Base-by-base conservation (phyloP, 2,329 filamentous ascomycete genomes). In the Colletotrichum phormii region DNA sequence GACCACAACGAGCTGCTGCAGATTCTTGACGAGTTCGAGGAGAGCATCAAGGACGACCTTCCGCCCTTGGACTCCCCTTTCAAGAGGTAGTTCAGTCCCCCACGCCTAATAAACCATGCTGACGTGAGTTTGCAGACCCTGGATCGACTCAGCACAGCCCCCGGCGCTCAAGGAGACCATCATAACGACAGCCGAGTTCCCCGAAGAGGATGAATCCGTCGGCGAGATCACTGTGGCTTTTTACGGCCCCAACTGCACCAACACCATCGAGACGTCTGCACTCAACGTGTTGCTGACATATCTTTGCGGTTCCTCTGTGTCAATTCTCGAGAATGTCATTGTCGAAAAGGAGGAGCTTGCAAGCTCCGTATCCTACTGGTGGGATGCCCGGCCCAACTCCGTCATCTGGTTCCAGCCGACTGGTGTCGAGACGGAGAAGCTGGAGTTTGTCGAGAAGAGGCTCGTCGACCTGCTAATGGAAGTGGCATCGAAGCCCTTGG, bases 321-420 rank as follows among this genome's bases (percentile, higher is more conserved):
- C 96, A 0, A 87, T 99, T 1, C 86, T 99, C 6, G 96, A 98
- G 79, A 98, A 98, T 76, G 89, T 92, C 22, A 89, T 99, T 73
- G 97, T 99, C 2, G 97, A 99, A 80, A 95, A 93, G 77, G 96
- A 98, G 82, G 94, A 97, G 76, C 89, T 98, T 58, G 94, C 95
- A 4, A 98, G 95, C 82, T 94, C 92, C 7, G 91, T 98, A 12
- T 91, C 92, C 61, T 95, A 93, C 81, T 93, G 90, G 81, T 93
- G 91, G 77, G 95, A 98, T 75, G 89, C 91, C 31, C 90, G 95
- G 61, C 95, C 95, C 2, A 93, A 94, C 75, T 92, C 92, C 13
- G 89, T 97, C 64, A 94, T 98, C 70, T 95, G 93, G 88, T 92
- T 99, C 78, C 93, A 94, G 68, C 89, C 97, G 29, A 95, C 93